A percentile compares a stretch with the other conserved stretches of the same genome.
Conservation (phyloP, 2,329 filamentous ascomycete species). For the Diaporthe caulivora region DNA sequence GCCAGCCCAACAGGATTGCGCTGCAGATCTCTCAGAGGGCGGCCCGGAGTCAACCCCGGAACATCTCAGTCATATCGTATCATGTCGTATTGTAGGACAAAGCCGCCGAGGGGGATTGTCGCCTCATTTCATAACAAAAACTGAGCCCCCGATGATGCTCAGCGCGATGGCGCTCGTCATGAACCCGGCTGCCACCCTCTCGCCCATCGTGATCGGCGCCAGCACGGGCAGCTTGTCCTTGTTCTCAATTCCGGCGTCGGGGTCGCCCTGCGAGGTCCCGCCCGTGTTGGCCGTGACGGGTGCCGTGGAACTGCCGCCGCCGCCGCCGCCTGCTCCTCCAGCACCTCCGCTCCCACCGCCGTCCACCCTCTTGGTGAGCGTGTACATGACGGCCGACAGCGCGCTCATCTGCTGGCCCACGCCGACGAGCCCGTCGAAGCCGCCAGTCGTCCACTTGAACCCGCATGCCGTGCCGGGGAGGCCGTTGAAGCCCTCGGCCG, state of each 20-base stretch:
- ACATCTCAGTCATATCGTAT: constrained; percentile 34
- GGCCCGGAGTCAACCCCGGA: constrained; percentile 23
- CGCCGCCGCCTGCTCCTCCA: constrained; percentile 36
- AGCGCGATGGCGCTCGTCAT: constrained; percentile 63
- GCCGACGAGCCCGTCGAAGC: constrained; percentile 71
- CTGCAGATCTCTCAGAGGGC: not conserved
- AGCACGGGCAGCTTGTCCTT: constrained; percentile 45
- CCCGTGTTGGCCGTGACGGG: constrained; percentile 68
- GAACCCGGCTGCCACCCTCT: constrained; percentile 68
- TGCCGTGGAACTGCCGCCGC: constrained; percentile 45
- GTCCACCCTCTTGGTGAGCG: constrained; percentile 58
- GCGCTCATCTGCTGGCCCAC: constrained; percentile 80
- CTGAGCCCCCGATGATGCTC: constrained; percentile 62
- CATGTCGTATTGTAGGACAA: constrained; percentile 34
- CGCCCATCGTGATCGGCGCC: constrained; percentile 60
- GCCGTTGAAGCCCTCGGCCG: constrained; percentile 61
- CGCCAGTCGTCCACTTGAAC: constrained; percentile 70
- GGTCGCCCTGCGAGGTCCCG: constrained; percentile 68
- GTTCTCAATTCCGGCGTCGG: constrained; percentile 56
- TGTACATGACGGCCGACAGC: constrained; percentile 72
- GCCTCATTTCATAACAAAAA: constrained; percentile 59
- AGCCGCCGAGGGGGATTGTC: constrained; percentile 24
- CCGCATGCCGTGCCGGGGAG: constrained; percentile 73
- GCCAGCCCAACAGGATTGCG: not conserved
- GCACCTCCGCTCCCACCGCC: not conserved